A percentile compares a stretch with the other conserved stretches of the same genome.
Conservation (phyloP, 495 filamentous ascomycete species). For the Xylaria telfairii region DNA sequence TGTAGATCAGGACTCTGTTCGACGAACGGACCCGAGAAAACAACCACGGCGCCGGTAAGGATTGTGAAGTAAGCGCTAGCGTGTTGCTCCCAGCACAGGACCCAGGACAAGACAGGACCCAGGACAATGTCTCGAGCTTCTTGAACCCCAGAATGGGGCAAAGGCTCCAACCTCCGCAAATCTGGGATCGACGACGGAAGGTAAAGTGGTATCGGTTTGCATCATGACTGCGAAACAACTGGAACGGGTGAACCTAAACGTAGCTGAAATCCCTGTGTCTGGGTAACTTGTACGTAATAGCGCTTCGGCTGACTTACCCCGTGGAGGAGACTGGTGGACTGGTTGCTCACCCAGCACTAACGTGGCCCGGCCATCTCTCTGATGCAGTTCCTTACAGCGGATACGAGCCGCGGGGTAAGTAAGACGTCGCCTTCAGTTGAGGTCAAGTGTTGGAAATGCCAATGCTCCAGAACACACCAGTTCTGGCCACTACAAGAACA, state of each 20-base stretch:
- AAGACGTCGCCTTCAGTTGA: not conserved
- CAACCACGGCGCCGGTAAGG: constrained; percentile 3
- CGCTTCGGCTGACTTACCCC: constrained; percentile 8
- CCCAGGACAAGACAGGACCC: too few species aligned
- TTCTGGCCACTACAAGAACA: too few species aligned
- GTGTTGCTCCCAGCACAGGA: too few species aligned
- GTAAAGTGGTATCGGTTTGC: constrained; percentile 3
- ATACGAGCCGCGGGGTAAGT: constrained; percentile 15
- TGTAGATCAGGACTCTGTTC: too few species aligned
- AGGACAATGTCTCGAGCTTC: constrained; percentile 1
- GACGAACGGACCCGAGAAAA: not conserved
- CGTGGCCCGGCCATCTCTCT: not conserved
- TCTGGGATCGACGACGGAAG: not conserved
- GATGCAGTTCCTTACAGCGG: not conserved
- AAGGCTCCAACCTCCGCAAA: constrained; percentile 15
- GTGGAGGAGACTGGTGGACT: not conserved
- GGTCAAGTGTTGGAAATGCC: not conserved
- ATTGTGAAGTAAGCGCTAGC: constrained; percentile 2
- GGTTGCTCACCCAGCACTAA: not conserved
- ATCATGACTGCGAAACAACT: not conserved
- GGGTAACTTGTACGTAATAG: constrained; percentile 24
- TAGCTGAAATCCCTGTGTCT: constrained; percentile 2
- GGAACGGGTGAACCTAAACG: not conserved
- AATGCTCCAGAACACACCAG: not conserved
- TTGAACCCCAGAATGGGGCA: constrained; percentile 17